Conservation (phyloP, 2,329 filamentous ascomycete genomes). For the Scedosporium dehoogii region DNA sequence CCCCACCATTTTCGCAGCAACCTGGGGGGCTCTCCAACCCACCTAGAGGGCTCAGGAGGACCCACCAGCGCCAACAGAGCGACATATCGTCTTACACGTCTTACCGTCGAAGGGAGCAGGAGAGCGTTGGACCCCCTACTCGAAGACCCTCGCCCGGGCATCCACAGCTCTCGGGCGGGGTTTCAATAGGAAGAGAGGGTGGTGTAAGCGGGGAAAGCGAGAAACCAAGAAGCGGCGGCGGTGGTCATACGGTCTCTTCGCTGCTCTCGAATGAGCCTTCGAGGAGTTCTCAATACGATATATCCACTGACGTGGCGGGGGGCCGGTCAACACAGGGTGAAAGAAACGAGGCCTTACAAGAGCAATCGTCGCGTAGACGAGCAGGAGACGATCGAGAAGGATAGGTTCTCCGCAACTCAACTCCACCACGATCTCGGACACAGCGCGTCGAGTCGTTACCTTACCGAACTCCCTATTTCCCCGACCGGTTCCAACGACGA, state of each 20-base stretch:
- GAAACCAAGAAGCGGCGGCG: conserved; percentile 12
- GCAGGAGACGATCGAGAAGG: neutral
- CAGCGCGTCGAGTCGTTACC: no score
- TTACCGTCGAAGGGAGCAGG: conserved; percentile 25
- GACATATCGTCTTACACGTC: conserved; percentile 45
- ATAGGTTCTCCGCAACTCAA: neutral
- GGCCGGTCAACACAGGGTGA: conserved; percentile 13
- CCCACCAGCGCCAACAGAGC: conserved; percentile 56
- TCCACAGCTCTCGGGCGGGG: neutral
- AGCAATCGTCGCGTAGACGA: conserved; percentile 3
- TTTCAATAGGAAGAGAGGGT: neutral
- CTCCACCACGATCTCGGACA: no score
- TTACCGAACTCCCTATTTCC: neutral
- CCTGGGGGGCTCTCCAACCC: conserved; percentile 25
- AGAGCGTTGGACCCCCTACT: conserved; percentile 21
- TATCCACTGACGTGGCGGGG: neutral
- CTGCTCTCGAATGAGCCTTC: conserved; percentile 30
- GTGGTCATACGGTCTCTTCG: conserved; percentile 31
- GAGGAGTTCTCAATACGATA: conserved; percentile 5
- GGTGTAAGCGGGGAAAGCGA: neutral
- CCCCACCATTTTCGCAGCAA: neutral
- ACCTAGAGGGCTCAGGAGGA: conserved; percentile 42
- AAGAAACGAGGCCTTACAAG: neutral
- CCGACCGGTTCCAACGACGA: no score
- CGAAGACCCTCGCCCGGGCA: conserved; percentile 2